These are phyloP conservation scores for Exutisphaerella laricina DNA, from an alignment of 2,329 filamentous ascomycete genomes.

Conservation along the genomic window DNA sequence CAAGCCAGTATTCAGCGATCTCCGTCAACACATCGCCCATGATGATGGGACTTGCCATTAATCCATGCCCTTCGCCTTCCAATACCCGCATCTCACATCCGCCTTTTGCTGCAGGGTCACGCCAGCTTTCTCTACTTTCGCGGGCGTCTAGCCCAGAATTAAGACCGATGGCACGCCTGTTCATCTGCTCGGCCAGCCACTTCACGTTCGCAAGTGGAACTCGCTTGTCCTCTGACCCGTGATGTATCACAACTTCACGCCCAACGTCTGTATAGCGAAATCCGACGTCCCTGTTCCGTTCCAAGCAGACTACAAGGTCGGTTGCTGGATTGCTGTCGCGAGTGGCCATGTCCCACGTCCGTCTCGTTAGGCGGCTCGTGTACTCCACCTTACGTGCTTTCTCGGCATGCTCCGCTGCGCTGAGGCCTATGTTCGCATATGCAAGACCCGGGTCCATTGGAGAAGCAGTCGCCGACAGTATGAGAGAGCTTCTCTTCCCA, in stretches of 20 bases:
- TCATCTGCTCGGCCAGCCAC: slow-evolving; percentile 93
- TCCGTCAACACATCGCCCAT: slow-evolving; percentile 95
- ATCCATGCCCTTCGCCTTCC: slow-evolving; percentile 84
- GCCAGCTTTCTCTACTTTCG: slow-evolving; percentile 7
- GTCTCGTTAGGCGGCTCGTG: slow-evolving; percentile 79
- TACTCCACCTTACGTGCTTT: slow-evolving; percentile 70
- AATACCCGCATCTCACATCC: slow-evolving; percentile 86
- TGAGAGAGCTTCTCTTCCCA: slow-evolving; percentile 23
- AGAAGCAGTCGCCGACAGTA: slow-evolving; percentile 30
- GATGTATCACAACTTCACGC: slow-evolving; percentile 84
- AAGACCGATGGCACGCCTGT: slow-evolving; percentile 22
- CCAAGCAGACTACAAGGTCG: slow-evolving; percentile 85
- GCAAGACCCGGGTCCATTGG: slow-evolving; percentile 41
- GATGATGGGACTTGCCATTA: slow-evolving; percentile 90
- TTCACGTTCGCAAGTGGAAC: slow-evolving; percentile 93
- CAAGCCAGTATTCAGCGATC: slow-evolving; percentile 78
- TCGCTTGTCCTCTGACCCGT: slow-evolving; percentile 81
- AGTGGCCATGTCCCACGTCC: slow-evolving; percentile 91
- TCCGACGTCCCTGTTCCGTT: slow-evolving; percentile 83
- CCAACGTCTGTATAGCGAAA: slow-evolving; percentile 97
- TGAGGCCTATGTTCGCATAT: slow-evolving; percentile 30
- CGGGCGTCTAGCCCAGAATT: slow-evolving; percentile 8
- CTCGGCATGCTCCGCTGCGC: slow-evolving; percentile 57
- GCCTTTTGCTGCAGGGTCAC: slow-evolving; percentile 30
- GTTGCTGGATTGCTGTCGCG: slow-evolving; percentile 89